Percentiles rank a stretch among this genome's conserved stretches.
Conservation (phyloP, 2,329 filamentous ascomycete genomes). For the Stagonosporopsis chrysanthemi region DNA sequence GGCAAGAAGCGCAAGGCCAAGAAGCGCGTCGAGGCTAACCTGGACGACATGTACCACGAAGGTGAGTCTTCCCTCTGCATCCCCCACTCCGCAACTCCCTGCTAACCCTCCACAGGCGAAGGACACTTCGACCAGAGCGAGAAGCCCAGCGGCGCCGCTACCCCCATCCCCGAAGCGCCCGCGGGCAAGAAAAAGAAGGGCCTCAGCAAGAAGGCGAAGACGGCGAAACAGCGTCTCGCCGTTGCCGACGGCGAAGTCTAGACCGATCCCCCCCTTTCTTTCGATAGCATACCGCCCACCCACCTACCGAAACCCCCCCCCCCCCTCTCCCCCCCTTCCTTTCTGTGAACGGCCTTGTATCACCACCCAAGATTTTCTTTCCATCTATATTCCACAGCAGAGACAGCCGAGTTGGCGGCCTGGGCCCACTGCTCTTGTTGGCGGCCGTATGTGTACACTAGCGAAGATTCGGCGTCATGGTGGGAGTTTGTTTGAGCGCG, state of each 20-base stretch:
- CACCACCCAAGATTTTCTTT: background rate
- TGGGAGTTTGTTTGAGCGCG: background rate
- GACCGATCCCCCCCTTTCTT: background rate
- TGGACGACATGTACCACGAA: slow-evolving; percentile 99
- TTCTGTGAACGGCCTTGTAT: background rate
- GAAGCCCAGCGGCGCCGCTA: slow-evolving; percentile 85
- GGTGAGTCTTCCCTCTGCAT: slow-evolving; percentile 66
- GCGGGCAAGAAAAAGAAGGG: slow-evolving; percentile 55
- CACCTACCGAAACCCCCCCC: no score
- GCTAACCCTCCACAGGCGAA: slow-evolving; percentile 70
- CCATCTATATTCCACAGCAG: background rate
- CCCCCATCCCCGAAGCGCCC: slow-evolving; percentile 67
- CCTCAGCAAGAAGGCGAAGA: slow-evolving; percentile 61
- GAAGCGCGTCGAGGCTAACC: slow-evolving; percentile 66
- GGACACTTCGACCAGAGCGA: slow-evolving; percentile 92
- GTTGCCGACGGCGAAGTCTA: slow-evolving; percentile 56
- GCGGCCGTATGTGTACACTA: background rate
- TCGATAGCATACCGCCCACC: background rate
- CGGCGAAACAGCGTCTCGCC: slow-evolving; percentile 58
- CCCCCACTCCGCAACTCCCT: background rate
- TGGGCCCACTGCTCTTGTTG: background rate
- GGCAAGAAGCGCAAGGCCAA: slow-evolving; percentile 66
- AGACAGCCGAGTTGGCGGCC: background rate
- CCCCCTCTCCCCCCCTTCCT: no score
- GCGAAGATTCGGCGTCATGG: background rate